A percentile compares a stretch with the other conserved stretches of the same genome.
phyloP scores from a whole-genome alignment of 169 alveolate genomes.

The Plasmodium coatneyi region DNA sequence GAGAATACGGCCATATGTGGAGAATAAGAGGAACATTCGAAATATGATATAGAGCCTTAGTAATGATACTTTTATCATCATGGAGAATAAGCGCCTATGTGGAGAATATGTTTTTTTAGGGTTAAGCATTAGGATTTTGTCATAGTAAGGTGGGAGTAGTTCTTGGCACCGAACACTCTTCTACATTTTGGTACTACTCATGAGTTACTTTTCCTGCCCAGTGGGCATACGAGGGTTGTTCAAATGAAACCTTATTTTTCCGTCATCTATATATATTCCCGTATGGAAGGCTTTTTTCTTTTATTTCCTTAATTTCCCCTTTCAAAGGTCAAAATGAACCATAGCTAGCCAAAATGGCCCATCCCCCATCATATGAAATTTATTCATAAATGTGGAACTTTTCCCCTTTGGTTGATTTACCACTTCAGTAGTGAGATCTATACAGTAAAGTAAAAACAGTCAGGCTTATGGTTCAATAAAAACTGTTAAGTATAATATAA shows the following conservation, averaged over 20 bases:
- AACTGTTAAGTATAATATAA: not conserved
- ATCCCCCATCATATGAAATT: not conserved
- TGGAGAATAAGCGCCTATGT: not conserved
- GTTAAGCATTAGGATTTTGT: not conserved
- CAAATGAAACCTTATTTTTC: no score
- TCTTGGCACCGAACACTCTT: not conserved
- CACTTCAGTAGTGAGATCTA: not conserved
- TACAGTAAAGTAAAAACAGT: not conserved
- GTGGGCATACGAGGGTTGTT: not conserved
- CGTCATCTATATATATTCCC: not conserved
- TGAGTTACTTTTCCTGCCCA: not conserved
- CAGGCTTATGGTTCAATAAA: not conserved
- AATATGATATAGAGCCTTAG: no score
- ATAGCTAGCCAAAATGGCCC: not conserved
- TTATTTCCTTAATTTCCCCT: not conserved
- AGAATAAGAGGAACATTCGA: no score
- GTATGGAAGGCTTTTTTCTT: not conserved
- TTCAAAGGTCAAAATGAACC: not conserved
- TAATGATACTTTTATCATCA: no score
- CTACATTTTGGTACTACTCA: not conserved
- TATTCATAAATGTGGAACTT: not conserved
- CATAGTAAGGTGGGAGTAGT: not conserved
- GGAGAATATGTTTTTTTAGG: not conserved
- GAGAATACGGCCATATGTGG: not conserved
- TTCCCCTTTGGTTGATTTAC: not conserved